phyloP scores from a whole-genome alignment of 345 rosid species.

The Arabis alpina region DNA sequence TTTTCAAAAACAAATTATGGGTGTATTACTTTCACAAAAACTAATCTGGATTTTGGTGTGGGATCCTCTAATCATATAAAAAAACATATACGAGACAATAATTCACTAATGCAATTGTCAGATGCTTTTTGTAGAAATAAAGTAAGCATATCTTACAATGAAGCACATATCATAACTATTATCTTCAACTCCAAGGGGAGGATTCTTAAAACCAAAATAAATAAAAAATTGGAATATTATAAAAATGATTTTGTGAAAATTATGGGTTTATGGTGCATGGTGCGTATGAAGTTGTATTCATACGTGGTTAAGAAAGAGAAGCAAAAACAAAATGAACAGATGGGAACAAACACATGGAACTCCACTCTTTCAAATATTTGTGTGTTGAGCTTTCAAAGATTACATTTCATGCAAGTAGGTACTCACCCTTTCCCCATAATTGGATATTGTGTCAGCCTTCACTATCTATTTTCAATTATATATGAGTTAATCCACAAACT shows the following conservation, averaged over 20 bases:
- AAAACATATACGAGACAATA: not conserved
- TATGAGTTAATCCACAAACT: not conserved
- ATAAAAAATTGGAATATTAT: not conserved
- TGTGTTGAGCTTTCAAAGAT: slow-evolving; percentile 19
- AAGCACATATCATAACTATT: slow-evolving; percentile 14
- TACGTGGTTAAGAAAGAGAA: slow-evolving; percentile 17
- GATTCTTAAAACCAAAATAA: not conserved
- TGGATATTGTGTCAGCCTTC: slow-evolving; percentile 30
- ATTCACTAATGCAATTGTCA: not conserved
- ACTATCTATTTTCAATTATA: slow-evolving; percentile 25
- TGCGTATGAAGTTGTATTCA: slow-evolving; percentile 19
- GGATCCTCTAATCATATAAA: too few species aligned
- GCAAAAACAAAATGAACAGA: not conserved
- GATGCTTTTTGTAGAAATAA: not conserved
- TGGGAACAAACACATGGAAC: slow-evolving; percentile 38
- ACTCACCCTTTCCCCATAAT: not conserved
- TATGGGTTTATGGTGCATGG: slow-evolving; percentile 18
- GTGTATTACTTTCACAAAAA: too few species aligned
- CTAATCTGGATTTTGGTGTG: too few species aligned
- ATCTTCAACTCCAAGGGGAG: not conserved
- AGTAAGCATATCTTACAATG: not conserved
- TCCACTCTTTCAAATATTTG: slow-evolving; percentile 33
- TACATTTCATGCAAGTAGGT: slow-evolving; percentile 17
- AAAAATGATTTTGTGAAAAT: not conserved
- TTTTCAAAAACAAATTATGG: too few species aligned